phyloP scores from a whole-genome alignment of 768 basidiomycete genomes.

The Pleurotus pulmonarius region DNA sequence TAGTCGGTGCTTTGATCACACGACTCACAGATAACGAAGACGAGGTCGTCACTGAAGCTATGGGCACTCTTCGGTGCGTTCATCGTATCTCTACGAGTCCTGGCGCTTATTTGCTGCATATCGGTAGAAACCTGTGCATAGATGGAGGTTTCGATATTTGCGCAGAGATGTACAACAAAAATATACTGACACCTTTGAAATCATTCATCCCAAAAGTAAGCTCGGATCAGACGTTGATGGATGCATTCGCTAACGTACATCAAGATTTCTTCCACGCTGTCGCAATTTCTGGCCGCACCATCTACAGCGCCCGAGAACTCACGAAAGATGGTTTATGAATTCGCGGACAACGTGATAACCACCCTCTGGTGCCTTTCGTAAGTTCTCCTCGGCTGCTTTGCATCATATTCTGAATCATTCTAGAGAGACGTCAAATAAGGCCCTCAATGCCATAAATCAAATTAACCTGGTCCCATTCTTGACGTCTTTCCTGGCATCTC shows the following conservation, averaged over 20 bases:
- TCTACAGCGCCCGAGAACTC: slow-evolving; percentile 64
- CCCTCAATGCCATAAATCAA: slow-evolving; percentile 80
- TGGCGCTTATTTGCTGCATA: slow-evolving; percentile 6
- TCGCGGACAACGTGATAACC: slow-evolving; percentile 91
- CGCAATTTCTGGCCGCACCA: slow-evolving; percentile 61
- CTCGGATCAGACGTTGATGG: neutral
- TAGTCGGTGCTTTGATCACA: slow-evolving; percentile 82
- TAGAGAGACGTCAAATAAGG: slow-evolving; percentile 92
- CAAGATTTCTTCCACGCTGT: slow-evolving; percentile 72
- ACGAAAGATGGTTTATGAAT: slow-evolving; percentile 76
- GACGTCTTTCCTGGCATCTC: slow-evolving; percentile 81
- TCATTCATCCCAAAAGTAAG: slow-evolving; percentile 76
- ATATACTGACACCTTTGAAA: slow-evolving; percentile 73
- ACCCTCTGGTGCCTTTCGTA: slow-evolving; percentile 93
- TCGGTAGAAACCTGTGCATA: slow-evolving; percentile 80
- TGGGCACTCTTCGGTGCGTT: slow-evolving; percentile 78
- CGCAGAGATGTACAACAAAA: slow-evolving; percentile 97
- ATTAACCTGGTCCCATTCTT: slow-evolving; percentile 78
- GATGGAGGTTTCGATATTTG: slow-evolving; percentile 96
- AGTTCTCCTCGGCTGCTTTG: slow-evolving; percentile 29
- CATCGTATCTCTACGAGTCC: neutral
- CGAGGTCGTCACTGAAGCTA: slow-evolving; percentile 87
- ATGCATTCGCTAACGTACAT: neutral
- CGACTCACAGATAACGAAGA: slow-evolving; percentile 88
- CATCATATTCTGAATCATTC: slow-evolving; percentile 22